These are phyloP conservation scores for Elaphomyces granulatus DNA, from an alignment of 495 filamentous ascomycete species.

Conservation along the genomic window DNA sequence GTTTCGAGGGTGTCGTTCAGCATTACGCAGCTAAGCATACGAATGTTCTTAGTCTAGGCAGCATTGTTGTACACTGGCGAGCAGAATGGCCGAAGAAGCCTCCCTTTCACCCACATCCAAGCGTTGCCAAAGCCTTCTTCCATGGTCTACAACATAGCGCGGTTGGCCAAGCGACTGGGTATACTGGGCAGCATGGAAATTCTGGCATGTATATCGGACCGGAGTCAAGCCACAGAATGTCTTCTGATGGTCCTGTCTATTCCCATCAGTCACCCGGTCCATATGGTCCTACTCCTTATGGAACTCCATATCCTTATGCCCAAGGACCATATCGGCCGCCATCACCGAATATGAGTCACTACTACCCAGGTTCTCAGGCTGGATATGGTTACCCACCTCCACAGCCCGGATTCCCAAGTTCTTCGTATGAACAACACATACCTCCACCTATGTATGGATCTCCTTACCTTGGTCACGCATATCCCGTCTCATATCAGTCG, in stretches of 20 bases:
- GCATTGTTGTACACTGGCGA: conserved; percentile 58
- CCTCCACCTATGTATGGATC: conserved; percentile 14
- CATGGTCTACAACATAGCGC: conserved; percentile 3
- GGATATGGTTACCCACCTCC: conserved; percentile 3
- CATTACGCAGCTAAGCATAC: conserved; percentile 75
- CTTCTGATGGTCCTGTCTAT: too few species aligned
- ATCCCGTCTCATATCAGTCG: conserved; percentile 3
- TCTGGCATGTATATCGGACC: conserved; percentile 3
- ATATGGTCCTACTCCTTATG: conserved; percentile 5
- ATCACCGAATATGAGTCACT: conserved; percentile 5
- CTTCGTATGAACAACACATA: conserved; percentile 1
- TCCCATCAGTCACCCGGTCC: conserved; percentile 5
- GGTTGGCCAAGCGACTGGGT: conserved; percentile 1
- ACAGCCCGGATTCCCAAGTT: background rate
- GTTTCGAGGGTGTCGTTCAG: conserved; percentile 63
- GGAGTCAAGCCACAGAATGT: conserved; percentile 3
- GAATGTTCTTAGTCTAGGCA: conserved; percentile 47
- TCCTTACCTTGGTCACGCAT: conserved; percentile 9
- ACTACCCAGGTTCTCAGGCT: conserved; percentile 2
- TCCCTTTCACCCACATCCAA: conserved; percentile 49
- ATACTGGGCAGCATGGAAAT: conserved; percentile 2
- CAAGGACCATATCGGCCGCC: conserved; percentile 5
- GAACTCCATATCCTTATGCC: conserved; percentile 2
- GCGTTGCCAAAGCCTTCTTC: conserved; percentile 17
- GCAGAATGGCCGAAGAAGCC: conserved; percentile 63